phyloP scores from a whole-genome alignment of 345 rosid genomes.

The Raphanus sativus region DNA sequence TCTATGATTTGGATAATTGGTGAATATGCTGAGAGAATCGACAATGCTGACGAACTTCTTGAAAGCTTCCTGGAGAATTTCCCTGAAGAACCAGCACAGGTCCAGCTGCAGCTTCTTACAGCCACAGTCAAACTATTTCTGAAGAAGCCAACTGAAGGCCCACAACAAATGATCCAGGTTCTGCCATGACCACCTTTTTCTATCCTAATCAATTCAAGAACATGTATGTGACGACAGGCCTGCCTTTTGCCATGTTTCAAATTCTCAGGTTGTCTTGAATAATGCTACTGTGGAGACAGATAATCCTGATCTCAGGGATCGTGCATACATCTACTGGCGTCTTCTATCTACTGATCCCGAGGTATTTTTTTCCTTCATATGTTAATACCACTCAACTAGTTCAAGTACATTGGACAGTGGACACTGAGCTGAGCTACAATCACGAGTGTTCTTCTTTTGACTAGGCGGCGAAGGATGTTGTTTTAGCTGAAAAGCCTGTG shows the following conservation, averaged over 20 bases:
- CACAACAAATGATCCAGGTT: slow-evolving; percentile 99
- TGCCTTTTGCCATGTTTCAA: slow-evolving; percentile 13
- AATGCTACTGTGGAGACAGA: slow-evolving; percentile 98
- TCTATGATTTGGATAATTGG: slow-evolving; percentile 99
- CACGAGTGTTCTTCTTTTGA: slow-evolving; percentile 22
- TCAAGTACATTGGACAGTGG: slow-evolving; percentile 3
- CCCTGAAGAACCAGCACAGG: slow-evolving; percentile 99
- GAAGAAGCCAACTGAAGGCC: slow-evolving; percentile 99
- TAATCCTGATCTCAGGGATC: slow-evolving; percentile 94
- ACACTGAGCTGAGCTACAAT: not conserved
- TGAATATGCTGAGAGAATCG: slow-evolving; percentile 98
- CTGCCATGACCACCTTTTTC: slow-evolving; percentile 18
- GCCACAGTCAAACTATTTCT: slow-evolving; percentile 96
- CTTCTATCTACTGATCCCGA: slow-evolving; percentile 94
- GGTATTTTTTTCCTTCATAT: slow-evolving; percentile 46
- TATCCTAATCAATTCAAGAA: not conserved
- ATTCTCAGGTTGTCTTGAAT: slow-evolving; percentile 78
- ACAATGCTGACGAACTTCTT: slow-evolving; percentile 98
- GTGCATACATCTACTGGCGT: slow-evolving; percentile 96
- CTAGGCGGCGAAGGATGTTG: slow-evolving; percentile 98
- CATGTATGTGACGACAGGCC: slow-evolving; percentile 13
- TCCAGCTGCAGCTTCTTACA: slow-evolving; percentile 92
- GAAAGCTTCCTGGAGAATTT: slow-evolving; percentile 98
- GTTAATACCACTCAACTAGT: slow-evolving; percentile 16
- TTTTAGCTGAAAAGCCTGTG: slow-evolving; percentile 96